Percentiles rank a stretch among this genome's conserved stretches.
Conservation (phyloP, 805 yeast species). For the Lipomyces kockii region DNA sequence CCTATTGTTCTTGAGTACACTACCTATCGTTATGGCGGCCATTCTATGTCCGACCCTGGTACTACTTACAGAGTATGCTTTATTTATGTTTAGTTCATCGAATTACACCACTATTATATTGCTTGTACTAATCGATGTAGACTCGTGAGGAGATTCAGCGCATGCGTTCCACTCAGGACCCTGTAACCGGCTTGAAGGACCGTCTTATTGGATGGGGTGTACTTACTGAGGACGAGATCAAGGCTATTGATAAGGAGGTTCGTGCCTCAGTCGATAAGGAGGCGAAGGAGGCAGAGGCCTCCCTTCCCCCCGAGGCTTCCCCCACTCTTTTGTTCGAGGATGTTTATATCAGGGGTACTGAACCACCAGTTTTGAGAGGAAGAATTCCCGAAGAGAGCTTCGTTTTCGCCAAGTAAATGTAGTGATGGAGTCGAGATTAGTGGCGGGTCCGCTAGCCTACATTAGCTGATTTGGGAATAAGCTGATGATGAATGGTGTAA, state of each 20-base stretch:
- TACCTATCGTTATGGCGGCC: slow-evolving; percentile 99
- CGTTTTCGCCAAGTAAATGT: slow-evolving; percentile 56
- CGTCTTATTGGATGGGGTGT: slow-evolving; percentile 79
- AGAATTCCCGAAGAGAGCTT: slow-evolving; percentile 95
- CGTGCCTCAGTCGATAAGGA: slow-evolving; percentile 95
- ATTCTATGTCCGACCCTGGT: slow-evolving; percentile 99
- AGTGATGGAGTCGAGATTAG: neutral
- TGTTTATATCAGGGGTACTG: slow-evolving; percentile 93
- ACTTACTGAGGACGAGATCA: slow-evolving; percentile 93
- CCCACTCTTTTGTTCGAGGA: slow-evolving; percentile 95
- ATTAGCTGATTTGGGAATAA: neutral
- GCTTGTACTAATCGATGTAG: slow-evolving; percentile 1
- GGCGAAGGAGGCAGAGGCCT: slow-evolving; percentile 88
- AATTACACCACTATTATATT: neutral
- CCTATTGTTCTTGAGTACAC: slow-evolving; percentile 96
- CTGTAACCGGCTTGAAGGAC: slow-evolving; percentile 93
- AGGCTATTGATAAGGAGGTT: slow-evolving; percentile 92
- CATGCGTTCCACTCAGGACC: slow-evolving; percentile 98
- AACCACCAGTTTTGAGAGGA: slow-evolving; percentile 91
- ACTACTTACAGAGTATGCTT: slow-evolving; percentile 82
- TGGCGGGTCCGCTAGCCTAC: slow-evolving; percentile 33
- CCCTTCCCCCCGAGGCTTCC: slow-evolving; percentile 94
- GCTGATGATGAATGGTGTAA: neutral
- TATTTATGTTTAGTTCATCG: neutral
- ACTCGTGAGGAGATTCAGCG: slow-evolving; percentile 99